Evolutionary conservation across 768 basidiomycete species (phyloP), one percentile per base, ranked within the genome.

Genomic region (Naematelia encephala): DNA sequence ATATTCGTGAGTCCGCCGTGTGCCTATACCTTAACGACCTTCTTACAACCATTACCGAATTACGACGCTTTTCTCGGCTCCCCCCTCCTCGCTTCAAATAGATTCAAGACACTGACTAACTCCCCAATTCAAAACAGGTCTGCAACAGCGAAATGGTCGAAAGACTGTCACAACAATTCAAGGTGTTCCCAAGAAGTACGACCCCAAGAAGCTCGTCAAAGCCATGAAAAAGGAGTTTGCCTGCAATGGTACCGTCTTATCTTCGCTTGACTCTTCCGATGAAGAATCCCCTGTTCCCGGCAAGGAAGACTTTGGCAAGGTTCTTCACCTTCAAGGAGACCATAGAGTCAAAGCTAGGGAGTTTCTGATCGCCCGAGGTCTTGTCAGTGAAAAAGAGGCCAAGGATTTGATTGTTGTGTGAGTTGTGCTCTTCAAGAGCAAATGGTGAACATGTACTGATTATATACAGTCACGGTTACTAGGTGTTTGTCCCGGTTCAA

Each of bases 211-310:
- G 81, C 83, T 99, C 65, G 82, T 98, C 79, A 98, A 98, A 79
- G 92, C 90, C 13, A 96, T 98, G 83, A 99, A 98, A 84, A 99
- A 97, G 91, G 91, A 96, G 82, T 96, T 97, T 69, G 93, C 93
- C 66, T 97, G 93, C 82, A 99, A 99, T 80, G 96, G 96, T 68
- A 93, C 88, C 51, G 84, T 99, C 69, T 89, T 96, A 66, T 70
- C 72, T n/a, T 68, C 72, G 34, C 72, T 67, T 39, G 74, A 69
- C 39, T 67, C 68, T 4, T 66, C 64, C 19, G 72, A 70, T 23
- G 69, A 70, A 29, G 68, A 67, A 22, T 62, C 65, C 19, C 61
- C 66, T 11, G 66, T 64, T 14, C 59, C 67, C 1, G 57, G 55
- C 80, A 89, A 89, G 78, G 29, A 26, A 5, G 90, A 92, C 81